These are phyloP conservation scores for Ogataea henricii DNA, from an alignment of 805 yeast genomes.

Conservation along the genomic window DNA sequence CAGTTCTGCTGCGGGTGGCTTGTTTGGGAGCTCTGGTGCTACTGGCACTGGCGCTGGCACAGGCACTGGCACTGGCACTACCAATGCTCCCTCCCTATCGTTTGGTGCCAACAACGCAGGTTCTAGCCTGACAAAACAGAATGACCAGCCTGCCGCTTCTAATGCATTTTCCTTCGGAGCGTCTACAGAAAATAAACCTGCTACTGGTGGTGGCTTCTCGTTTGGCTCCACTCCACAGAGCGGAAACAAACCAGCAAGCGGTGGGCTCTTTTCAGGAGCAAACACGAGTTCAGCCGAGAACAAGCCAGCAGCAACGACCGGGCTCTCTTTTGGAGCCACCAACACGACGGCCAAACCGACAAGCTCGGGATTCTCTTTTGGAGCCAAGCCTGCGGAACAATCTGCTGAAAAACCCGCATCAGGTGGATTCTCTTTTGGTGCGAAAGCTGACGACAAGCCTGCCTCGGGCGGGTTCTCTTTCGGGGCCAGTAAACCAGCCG, in stretches of 20 bases:
- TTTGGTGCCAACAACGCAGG: slow-evolving; percentile 10
- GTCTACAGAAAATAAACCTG: not conserved
- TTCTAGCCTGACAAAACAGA: slow-evolving; percentile 2
- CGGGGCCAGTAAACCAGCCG: slow-evolving; percentile 17
- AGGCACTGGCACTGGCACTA: not conserved
- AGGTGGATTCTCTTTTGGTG: slow-evolving; percentile 14
- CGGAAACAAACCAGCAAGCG: not conserved
- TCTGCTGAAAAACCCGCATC: slow-evolving; percentile 15
- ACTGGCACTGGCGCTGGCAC: slow-evolving; percentile 7
- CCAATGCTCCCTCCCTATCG: not conserved
- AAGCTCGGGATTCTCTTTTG: slow-evolving; percentile 17
- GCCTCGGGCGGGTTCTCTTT: slow-evolving; percentile 17
- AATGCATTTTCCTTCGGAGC: not conserved
- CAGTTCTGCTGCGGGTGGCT: not conserved
- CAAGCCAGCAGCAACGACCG: slow-evolving; percentile 5
- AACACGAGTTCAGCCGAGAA: not conserved
- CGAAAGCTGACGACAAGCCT: slow-evolving; percentile 13
- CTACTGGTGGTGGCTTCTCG: slow-evolving; percentile 11
- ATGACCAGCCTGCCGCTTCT: slow-evolving; percentile 2
- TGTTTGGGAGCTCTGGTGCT: not conserved
- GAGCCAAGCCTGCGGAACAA: slow-evolving; percentile 19
- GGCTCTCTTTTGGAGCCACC: slow-evolving; percentile 11
- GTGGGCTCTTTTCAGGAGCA: not conserved
- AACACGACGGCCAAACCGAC: slow-evolving; percentile 14
- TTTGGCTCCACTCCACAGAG: slow-evolving; percentile 16